Base-by-base conservation (phyloP, 2,329 filamentous ascomycete species). In the Elsinoe perseae region DNA sequence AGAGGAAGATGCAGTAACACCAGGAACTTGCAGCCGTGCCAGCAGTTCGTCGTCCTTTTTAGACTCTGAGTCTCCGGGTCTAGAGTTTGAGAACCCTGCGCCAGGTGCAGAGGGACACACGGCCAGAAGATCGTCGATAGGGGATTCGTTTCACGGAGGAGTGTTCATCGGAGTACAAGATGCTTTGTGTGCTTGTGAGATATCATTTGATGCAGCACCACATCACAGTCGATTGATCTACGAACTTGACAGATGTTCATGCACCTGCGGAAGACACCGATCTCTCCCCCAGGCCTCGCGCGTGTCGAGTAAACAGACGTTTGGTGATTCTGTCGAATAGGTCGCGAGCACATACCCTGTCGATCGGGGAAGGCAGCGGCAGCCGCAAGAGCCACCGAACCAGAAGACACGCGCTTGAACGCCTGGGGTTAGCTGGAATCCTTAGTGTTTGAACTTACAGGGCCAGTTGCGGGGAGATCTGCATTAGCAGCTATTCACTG, bases 81-180 rank as follows among this genome's bases (percentile, higher is more conserved):
- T 46, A 46, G 23, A 50, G 44, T 50, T 50, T 25, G 27, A 12
- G 44, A 50, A 50, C 25, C 25, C 44, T 50, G 44, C 44, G 28
- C 44, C 44, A 30, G 44, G 18, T 50, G 44, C 20, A 30, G 27
- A 9, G 16, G 21, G 14, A 30, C 27, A 10, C 44, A 36, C 44
- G 44, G 28, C 27, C 25, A 32, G 44, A 50, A 27, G 44, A 50
- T 50, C 44, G 44, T 50, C 44, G 44, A 50, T 50, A 50, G 32
- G 44, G 44, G 44, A 30, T 18, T 32, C 25, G 28, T 20, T 30
- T 32, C 12, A 44, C 12, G 40, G 20, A 23, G 40, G 40, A 6
- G 6, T 44, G 40, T 25, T 12, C 14, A 44, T 44, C 40, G 40
- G 40, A 43, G 40, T 8, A 44, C 20, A 44, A n/a, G 20, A 25